Evolutionary conservation across 768 basidiomycete species (phyloP).

Genomic region (Tephrocybe sp.): DNA sequence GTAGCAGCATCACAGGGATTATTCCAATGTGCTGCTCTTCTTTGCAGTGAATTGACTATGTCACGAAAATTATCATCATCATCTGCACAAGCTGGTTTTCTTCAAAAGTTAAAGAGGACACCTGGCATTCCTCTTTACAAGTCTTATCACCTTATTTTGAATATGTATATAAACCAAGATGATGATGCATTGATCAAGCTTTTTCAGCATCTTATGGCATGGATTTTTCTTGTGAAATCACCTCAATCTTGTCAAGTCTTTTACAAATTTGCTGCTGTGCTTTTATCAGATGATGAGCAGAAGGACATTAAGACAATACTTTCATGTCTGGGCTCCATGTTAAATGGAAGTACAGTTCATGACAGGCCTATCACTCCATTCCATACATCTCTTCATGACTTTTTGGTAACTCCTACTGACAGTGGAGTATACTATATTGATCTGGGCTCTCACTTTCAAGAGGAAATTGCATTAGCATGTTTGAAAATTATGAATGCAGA

Average conservation of each 20-base stretch:
- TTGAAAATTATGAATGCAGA: conserved; percentile 5
- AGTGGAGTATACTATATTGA: not conserved
- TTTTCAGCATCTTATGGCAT: not conserved
- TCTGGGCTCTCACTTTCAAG: not conserved
- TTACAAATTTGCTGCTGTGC: not conserved
- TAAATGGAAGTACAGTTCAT: not conserved
- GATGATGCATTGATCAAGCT: not conserved
- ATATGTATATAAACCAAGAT: not conserved
- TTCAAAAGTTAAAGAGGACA: not conserved
- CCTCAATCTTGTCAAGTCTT: not conserved
- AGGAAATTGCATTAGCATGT: conserved; percentile 1
- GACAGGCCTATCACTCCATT: not conserved
- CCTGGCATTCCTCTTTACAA: not conserved
- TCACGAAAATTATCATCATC: not conserved
- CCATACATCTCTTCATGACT: not conserved
- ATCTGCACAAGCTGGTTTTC: not conserved
- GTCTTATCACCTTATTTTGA: not conserved
- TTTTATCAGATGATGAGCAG: not conserved
- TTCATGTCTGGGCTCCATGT: not conserved
- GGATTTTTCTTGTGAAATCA: not conserved
- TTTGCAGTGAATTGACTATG: not conserved
- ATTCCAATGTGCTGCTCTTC: not conserved
- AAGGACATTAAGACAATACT: not conserved
- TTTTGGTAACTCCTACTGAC: not conserved
- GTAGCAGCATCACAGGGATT: not conserved